Base-by-base conservation (phyloP, 805 yeast genomes). In the Zygosaccharomyces lentus region DNA sequence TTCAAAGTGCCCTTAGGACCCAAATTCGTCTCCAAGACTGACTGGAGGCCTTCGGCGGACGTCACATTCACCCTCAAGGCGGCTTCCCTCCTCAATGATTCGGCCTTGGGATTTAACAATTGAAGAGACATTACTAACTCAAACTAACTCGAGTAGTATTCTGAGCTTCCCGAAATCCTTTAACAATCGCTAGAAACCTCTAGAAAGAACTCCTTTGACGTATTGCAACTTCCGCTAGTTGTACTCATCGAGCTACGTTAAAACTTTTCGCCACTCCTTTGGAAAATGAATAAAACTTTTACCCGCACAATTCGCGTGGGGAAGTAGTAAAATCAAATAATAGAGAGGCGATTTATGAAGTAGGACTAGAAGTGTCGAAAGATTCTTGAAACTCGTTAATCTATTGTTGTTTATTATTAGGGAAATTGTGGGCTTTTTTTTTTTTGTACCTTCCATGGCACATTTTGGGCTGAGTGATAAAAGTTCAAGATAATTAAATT, bases 1-100 rank as follows among this genome's bases (percentile, higher is more conserved):
- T 93, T 93, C 59, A 93, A 73, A 12, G 99, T 93, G 46, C 99
- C 99, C 64, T 88, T 88, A 39, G 99, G 99, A 31, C 99, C 99
- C 58, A 93, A 72, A 64, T 93, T 93, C 49, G 96, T 81, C 49
- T 91, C 83, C 50, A 93, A 72, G 34, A 93, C 98, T 58, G 82
- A 85, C 70, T 93, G 99, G 47, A 93, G 75, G 36, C 99, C 99
- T 65, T 88, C 96, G 4, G 99, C 99, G 3, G 99, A 97, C 13
- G 89, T 80, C 42, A 88, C 87, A 69, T 93, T 93, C 35, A 93
- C 99, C 63, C 90, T 89, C 49, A 93, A 75, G 25, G 99, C 99
- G 67, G 95, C 98, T 50, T 86, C 80, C 61, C 99, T 81, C 70
- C 98, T 81, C 55, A 93, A 70, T n/a, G 96, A 86, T 74, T 93